Percentiles rank a stretch among this genome's conserved stretches.
phyloP scores from a whole-genome alignment of 179 eudicot species.

The Spinacia oleracea region DNA sequence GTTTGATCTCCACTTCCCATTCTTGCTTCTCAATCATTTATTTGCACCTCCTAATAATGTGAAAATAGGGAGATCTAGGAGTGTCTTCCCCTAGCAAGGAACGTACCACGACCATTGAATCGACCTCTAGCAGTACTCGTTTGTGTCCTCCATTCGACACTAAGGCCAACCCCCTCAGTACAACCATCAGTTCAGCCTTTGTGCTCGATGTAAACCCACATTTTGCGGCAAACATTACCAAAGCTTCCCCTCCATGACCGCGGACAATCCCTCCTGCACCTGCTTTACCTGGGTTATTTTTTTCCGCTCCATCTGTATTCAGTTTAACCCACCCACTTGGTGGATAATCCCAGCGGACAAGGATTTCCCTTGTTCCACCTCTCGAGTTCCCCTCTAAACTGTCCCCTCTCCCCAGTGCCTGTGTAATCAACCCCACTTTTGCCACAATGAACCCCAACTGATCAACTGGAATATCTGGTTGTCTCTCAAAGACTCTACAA shows the following conservation, averaged over 20 bases:
- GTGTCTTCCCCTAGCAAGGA: neutral
- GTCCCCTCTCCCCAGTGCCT: too few relatives aligned
- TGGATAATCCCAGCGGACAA: neutral
- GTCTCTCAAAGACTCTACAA: too few relatives aligned
- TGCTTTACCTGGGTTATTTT: neutral
- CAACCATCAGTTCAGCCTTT: neutral
- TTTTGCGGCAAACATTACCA: neutral
- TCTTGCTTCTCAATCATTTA: accelerated
- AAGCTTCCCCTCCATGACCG: neutral
- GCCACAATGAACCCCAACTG: neutral
- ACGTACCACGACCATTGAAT: neutral
- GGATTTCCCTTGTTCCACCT: too few relatives aligned
- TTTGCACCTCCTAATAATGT: neutral
- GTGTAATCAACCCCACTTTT: neutral
- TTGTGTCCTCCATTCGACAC: neutral
- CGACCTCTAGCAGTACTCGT: neutral
- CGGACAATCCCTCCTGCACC: neutral
- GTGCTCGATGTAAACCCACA: neutral
- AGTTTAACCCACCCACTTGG: neutral
- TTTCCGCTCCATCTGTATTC: neutral
- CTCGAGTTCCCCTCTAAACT: neutral
- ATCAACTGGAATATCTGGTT: too few relatives aligned
- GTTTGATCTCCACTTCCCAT: neutral
- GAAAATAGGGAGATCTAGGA: neutral
- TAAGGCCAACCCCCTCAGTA: neutral